Base-by-base conservation (phyloP, 306 rosid genomes). In the Pterocarpus macrocarpus region DNA sequence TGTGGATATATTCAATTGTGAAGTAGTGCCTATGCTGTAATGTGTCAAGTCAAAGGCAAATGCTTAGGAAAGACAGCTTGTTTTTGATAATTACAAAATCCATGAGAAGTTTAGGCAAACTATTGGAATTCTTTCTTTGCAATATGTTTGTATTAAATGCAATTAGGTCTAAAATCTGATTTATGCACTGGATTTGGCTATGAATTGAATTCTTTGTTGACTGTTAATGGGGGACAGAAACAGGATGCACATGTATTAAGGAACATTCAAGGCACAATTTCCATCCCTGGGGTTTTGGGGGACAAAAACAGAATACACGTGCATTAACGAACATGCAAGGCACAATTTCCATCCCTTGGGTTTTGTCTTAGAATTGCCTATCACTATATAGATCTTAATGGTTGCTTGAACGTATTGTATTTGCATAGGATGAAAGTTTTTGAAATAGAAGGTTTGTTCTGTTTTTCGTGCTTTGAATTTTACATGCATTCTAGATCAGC, bases 401-500 rank as follows among this genome's bases (percentile, higher is more conserved):
- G 44, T 15, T 13, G 61, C 52, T 38, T 43, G 57, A 68, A 77
- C 0, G 16, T 81, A 44, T 41, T 47, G 44, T 39, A 52, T 52
- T 62, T 43, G 68, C 17, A 28, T 75, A 49, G 2, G n/a, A 13
- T 71, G 17, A 65, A 59, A 36, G 65, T 47, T 76, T 61, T 56
- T 53, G 47, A 22, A 36, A 8, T 65, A 52, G 52, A 44, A 53
- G 32, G 28, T 22, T 22, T 22, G 30, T 38, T 68, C 66, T 70
- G 52, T 73, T 79, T 43, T 47, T 41, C 63, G 57, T 62, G 38
- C 36, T 72, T 69, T 22, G 56, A 35, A 63, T 78, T 77, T 78
- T 73, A 68, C 44, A 62, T 9, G 28, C 55, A 78, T 74, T 55
- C 55, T 49, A 22, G 39, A 56, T 43, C 22, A 47, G 16, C 70